These are phyloP conservation scores for Talaromyces sp. DNA, from an alignment of 2,329 filamentous ascomycete genomes.

Conservation along the genomic window DNA sequence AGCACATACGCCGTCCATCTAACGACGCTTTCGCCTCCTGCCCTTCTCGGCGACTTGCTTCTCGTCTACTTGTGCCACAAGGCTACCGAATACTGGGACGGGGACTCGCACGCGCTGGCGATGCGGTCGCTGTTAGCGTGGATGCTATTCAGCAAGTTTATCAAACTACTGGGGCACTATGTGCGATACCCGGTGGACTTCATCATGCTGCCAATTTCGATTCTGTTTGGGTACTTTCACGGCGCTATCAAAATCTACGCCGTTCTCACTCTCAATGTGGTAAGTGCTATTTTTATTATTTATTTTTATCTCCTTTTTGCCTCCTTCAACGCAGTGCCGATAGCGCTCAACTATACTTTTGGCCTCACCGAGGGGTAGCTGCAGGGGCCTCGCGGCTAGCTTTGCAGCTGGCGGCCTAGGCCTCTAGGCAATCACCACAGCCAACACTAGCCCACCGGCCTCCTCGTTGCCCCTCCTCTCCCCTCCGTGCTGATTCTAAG, in stretches of 20 bases:
- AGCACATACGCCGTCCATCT: slow-evolving; percentile 89
- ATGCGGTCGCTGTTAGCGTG: slow-evolving; percentile 63
- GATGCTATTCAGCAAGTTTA: slow-evolving; percentile 84
- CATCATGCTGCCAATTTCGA: slow-evolving; percentile 73
- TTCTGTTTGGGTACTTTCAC: slow-evolving; percentile 89
- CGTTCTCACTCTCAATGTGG: slow-evolving; percentile 74
- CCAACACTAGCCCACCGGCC: background rate
- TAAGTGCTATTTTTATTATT: slow-evolving; percentile 44
- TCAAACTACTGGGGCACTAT: slow-evolving; percentile 86
- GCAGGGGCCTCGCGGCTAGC: background rate
- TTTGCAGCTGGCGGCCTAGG: background rate
- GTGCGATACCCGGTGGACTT: slow-evolving; percentile 77
- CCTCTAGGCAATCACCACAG: background rate
- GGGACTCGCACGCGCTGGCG: slow-evolving; percentile 48
- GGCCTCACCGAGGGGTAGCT: background rate
- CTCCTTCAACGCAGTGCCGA: background rate
- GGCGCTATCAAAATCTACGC: slow-evolving; percentile 89
- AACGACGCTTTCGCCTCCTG: slow-evolving; percentile 86
- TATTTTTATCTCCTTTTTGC: background rate
- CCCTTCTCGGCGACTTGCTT: slow-evolving; percentile 70
- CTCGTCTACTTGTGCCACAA: slow-evolving; percentile 65
- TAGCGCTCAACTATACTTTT: background rate
- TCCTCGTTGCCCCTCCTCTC: background rate
- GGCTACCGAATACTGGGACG: slow-evolving; percentile 59
- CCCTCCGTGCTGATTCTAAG: background rate